Evolutionary conservation across 257 asterid species (phyloP).

Genomic region (Thymus mandschuricus): DNA sequence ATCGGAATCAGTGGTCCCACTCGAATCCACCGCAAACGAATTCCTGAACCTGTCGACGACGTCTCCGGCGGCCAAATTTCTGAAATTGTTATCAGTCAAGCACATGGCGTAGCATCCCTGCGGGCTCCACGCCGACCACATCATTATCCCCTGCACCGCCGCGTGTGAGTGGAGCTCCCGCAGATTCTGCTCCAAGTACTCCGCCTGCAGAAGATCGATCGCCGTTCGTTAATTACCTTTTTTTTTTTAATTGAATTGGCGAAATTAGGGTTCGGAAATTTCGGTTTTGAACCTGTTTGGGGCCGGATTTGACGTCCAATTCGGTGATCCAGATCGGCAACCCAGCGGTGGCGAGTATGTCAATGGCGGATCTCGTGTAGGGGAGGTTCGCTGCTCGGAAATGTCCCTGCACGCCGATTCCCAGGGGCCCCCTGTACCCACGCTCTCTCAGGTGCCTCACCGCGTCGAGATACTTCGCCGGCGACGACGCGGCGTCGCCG

Average conservation of each 20-base stretch:
- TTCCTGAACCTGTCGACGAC: constrained; percentile 45
- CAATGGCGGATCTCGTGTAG: constrained; percentile 47
- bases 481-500: constrained; percentile 38
- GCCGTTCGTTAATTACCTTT: no score
- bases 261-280: neutral
- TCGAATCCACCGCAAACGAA: constrained; percentile 2
- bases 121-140: constrained; percentile 63
- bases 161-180: constrained; percentile 52
- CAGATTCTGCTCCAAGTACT: constrained; percentile 42
- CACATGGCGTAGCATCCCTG: constrained; percentile 63
- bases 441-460: constrained; percentile 33
- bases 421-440: constrained; percentile 56
- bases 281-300: constrained; percentile 39
- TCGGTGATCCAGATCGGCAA: constrained; percentile 64
- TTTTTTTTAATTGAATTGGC: no score
- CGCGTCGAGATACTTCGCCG: constrained; percentile 45
- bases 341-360: constrained; percentile 46
- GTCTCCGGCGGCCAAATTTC: constrained; percentile 52
- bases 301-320: constrained; percentile 18
- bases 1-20: constrained; percentile 37
- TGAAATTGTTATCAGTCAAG: constrained; percentile 59
- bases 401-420: constrained; percentile 74
- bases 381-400: constrained; percentile 38
- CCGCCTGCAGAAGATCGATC: constrained; percentile 31
- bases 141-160: constrained; percentile 44